Evolutionary conservation across 331 rosid species (phyloP), one percentile per base, ranked within the genome.

Genomic region (Quercus tomentella): DNA sequence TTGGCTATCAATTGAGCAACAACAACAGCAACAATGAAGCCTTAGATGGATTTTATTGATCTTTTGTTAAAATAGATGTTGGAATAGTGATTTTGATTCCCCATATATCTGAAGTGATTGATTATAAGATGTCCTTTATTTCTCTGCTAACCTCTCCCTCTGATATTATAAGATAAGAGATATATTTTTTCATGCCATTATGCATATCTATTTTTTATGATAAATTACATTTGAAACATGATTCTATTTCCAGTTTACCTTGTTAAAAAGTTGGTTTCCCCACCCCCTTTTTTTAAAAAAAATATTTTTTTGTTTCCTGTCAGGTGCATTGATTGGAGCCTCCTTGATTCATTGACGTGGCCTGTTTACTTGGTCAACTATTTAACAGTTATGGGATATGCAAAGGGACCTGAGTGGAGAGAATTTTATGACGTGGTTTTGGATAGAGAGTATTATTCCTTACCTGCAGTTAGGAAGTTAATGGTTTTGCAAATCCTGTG

Each of bases 261-360:
- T 41, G 49, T 41, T 41, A 41, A 41, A 41, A 41, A 41, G 49
- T 41, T 41, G 43, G 43, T 37, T 37, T 37, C 43, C 43, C 43
- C 43, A 7, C 43, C 43, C 43, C 43, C 2, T 37, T 37, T 6
- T 33, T 6, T 35, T 6, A 1, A 1, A 31, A 31, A 31, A 31
- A 33, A 26, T 2, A 7, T 5, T 5, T 41, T 11, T 15, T 49
- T 17, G 70, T 75, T 81, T 61, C 61, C 69, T 71, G 83, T 75
- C 87, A 96, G 99, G 92, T 87, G 87, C 87, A 78, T 81, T 30
- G 97, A 96, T 58, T 93, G 99, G 98, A 81, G 84, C 89, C 87
- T 96, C 84, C 89, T 96, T 2, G 99, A 96, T 86, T 57, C 89
- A 43, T 72, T 96, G 83, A 96, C 99, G 23, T 96, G 99, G 99